Conservation (phyloP, 2,329 filamentous ascomycete species). For the Helotiales sp. region DNA sequence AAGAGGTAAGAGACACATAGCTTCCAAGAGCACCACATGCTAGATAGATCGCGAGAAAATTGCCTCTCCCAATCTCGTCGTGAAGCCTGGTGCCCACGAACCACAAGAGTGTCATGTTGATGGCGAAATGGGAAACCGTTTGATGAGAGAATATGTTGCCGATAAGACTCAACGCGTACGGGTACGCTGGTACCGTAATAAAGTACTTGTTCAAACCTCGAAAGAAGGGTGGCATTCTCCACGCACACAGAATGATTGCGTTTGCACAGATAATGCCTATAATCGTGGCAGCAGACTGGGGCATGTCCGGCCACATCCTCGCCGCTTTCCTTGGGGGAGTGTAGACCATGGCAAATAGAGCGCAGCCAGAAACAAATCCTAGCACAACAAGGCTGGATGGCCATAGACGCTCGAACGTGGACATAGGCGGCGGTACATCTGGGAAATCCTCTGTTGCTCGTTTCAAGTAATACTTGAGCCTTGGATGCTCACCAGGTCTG, state of each 20-base stretch:
- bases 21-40: conserved; percentile 58
- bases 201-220: conserved; percentile 67
- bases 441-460: conserved; percentile 50
- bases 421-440: conserved; percentile 52
- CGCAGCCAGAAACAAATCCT: conserved; percentile 45
- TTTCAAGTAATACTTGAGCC: conserved; percentile 36
- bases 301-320: conserved; percentile 60
- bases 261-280: conserved; percentile 61
- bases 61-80: conserved; percentile 67
- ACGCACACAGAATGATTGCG: conserved; percentile 53
- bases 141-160: conserved; percentile 72
- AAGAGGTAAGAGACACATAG: conserved; percentile 52
- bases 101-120: conserved; percentile 67
- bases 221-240: conserved; percentile 68
- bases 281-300: conserved; percentile 65
- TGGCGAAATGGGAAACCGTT: conserved; percentile 54
- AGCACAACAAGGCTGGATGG: conserved; percentile 53
- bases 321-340: conserved; percentile 47
- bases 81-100: conserved; percentile 67
- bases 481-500: conserved; percentile 29
- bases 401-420: conserved; percentile 52
- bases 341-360: conserved; percentile 49
- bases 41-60: conserved; percentile 69
- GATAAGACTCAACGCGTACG: conserved; percentile 60
- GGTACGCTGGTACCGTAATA: conserved; percentile 63